Conservation (phyloP, 225 moss, liverwort and hornwort genomes). For the Marchantia paleacea region DNA sequence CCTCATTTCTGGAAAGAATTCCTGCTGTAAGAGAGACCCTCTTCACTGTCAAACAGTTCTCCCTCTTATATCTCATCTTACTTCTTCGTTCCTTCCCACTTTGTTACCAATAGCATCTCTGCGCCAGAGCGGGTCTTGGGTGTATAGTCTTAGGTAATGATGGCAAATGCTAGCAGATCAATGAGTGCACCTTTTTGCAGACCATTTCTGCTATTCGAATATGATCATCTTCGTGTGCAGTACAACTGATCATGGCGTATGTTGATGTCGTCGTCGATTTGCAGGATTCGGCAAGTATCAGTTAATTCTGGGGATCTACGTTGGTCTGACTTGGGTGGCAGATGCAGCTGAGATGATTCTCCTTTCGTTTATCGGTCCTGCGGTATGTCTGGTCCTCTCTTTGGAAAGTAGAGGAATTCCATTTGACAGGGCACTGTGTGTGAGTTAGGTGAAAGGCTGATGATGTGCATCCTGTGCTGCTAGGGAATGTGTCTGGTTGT, state of each 20-base stretch:
- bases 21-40: no score
- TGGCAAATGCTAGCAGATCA: no score
- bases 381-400: conserved; percentile 42
- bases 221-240: not conserved
- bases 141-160: no score
- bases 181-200: not conserved
- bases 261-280: not conserved
- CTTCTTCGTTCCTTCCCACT: not conserved
- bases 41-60: no score
- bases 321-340: conserved; percentile 92
- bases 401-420: not conserved
- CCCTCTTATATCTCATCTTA: no score
- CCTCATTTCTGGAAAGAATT: no score
- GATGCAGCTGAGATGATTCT: conserved; percentile 99
- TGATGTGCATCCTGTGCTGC: conserved; percentile 30
- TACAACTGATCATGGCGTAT: not conserved
- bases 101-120: not conserved
- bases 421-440: not conserved
- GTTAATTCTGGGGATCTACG: conserved; percentile 66
- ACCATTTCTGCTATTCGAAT: not conserved
- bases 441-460: conserved; percentile 17
- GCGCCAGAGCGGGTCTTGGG: no score
- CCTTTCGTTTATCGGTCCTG: conserved; percentile 91
- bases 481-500: conserved; percentile 25
- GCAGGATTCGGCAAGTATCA: conserved; percentile 93